Base-by-base conservation (phyloP, 345 rosid genomes). In the Lenwebbia sp. region DNA sequence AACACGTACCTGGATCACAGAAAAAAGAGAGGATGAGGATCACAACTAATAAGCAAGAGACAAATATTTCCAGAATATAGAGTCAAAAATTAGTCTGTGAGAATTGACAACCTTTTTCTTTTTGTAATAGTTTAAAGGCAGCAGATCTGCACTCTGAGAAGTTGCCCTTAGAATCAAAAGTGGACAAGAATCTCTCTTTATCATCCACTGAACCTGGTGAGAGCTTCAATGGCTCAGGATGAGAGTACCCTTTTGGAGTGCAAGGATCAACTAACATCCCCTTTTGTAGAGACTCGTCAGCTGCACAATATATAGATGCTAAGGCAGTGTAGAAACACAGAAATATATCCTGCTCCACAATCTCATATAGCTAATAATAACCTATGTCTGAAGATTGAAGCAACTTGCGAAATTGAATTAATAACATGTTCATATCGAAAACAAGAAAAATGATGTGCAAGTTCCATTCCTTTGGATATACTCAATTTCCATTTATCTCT, bases 111-210 rank as follows among this genome's bases (percentile, higher is more conserved):
- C 99, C 98, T 90, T 92, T 96, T 91, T 92, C 99, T 88, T 90
- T 93, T 58, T 93, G 96, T 89, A 97, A 91, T 82, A 96, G 88
- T 49, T 70, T 83, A 12, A 92, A 85, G 30, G 96, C 92, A 78
- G 94, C 96, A 53, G 98, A 91, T 89, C 98, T 94, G 90, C 99
- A 97, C 88, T 93, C 89, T 10, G 99, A 94, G 91, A 95, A 97
- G 93, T 96, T 94, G 65, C 99, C 99, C 89, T 85, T 87, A 30
- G 96, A 90, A 82, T 92, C 91, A 90, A 95, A 86, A 78, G 87
- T 82, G 22, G 92, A 86, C 82, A 88, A n/a, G 87, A 86, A 76
- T 30, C 82, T 88, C 60, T 86, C 87, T 84, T 88, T 88, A 86
- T 89, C 92, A 82, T 88, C 86, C 57, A 84, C 87, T 47, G 91